A percentile compares a stretch with the other conserved stretches of the same genome.
Evolutionary conservation across 1,139 yeast species (phyloP).

Genomic region (Saccharomyces pastorianus): DNA sequence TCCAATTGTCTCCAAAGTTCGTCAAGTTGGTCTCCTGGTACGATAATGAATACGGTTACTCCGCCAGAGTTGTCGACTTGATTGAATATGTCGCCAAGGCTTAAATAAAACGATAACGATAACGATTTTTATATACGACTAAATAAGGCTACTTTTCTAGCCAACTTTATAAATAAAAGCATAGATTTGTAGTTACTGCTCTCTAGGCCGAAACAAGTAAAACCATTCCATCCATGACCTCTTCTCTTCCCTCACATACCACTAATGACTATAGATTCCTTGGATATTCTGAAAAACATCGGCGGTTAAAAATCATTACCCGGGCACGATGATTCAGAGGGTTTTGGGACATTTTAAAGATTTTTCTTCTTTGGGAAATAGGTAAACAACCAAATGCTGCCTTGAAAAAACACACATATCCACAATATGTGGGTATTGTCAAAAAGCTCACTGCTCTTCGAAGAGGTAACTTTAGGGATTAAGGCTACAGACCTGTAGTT

Average conservation of each 20-base stretch:
- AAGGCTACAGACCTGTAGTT: too few species aligned
- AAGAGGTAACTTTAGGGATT: not conserved
- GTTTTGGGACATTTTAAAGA: not conserved
- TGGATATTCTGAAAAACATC: too few species aligned
- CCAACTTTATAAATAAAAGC: not conserved
- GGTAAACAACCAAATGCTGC: slow-evolving; percentile 10
- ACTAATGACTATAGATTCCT: not conserved
- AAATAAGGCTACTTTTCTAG: not conserved
- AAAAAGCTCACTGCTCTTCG: not conserved
- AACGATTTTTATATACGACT: too few species aligned
- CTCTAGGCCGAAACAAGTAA: too few species aligned
- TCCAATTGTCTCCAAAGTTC: slow-evolving; percentile 74
- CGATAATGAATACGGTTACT: slow-evolving; percentile 86
- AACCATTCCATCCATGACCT: too few species aligned
- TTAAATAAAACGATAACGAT: not conserved
- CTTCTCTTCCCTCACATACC: not conserved
- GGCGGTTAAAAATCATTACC: not conserved
- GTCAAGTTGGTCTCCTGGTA: slow-evolving; percentile 82
- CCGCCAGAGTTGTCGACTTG: slow-evolving; percentile 83
- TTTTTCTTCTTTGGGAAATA: slow-evolving; percentile 16
- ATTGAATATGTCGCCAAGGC: slow-evolving; percentile 39
- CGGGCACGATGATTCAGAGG: not conserved
- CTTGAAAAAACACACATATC: not conserved
- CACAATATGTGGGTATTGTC: not conserved
- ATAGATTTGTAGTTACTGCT: too few species aligned